These are phyloP conservation scores for Candida labiduridarum DNA, from an alignment of 1,139 yeast species.

Conservation along the genomic window DNA sequence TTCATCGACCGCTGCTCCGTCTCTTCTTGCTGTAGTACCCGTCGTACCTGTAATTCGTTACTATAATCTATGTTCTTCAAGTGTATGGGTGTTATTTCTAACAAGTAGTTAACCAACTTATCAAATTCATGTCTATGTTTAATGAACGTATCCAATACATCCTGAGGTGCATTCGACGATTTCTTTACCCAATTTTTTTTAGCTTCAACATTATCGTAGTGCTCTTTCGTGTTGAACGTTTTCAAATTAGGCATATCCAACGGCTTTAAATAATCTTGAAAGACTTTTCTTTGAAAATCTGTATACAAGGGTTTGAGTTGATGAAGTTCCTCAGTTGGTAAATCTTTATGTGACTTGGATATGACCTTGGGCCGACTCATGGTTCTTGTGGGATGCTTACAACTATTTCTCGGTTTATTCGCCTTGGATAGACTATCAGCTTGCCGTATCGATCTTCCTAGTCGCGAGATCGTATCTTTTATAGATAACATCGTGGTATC, in stretches of 20 bases:
- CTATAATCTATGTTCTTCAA: slow-evolving; percentile 20
- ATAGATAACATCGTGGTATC: slow-evolving; percentile 13
- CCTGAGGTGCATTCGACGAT: slow-evolving; percentile 21
- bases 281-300: slow-evolving; percentile 27
- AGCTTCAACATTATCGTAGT: slow-evolving; percentile 28
- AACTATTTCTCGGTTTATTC: background rate
- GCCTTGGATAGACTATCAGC: slow-evolving; percentile 10
- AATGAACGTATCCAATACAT: slow-evolving; percentile 26
- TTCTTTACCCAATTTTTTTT: slow-evolving; percentile 26
- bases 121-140: slow-evolving; percentile 33
- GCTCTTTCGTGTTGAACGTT: slow-evolving; percentile 24
- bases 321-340: slow-evolving; percentile 16
- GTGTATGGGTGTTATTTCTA: slow-evolving; percentile 36
- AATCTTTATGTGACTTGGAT: slow-evolving; percentile 9
- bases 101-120: slow-evolving; percentile 33
- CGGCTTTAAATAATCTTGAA: slow-evolving; percentile 40
- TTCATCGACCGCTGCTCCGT: slow-evolving; percentile 2
- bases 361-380: background rate
- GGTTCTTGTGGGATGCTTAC: background rate
- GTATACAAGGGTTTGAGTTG: slow-evolving; percentile 17
- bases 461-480: slow-evolving; percentile 20
- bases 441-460: slow-evolving; percentile 19
- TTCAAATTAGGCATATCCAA: slow-evolving; percentile 39
- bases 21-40: slow-evolving; percentile 19
- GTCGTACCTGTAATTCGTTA: slow-evolving; percentile 11